Evolutionary conservation across 2,329 filamentous ascomycete species (phyloP).

Genomic region (Diaporthe sp.): DNA sequence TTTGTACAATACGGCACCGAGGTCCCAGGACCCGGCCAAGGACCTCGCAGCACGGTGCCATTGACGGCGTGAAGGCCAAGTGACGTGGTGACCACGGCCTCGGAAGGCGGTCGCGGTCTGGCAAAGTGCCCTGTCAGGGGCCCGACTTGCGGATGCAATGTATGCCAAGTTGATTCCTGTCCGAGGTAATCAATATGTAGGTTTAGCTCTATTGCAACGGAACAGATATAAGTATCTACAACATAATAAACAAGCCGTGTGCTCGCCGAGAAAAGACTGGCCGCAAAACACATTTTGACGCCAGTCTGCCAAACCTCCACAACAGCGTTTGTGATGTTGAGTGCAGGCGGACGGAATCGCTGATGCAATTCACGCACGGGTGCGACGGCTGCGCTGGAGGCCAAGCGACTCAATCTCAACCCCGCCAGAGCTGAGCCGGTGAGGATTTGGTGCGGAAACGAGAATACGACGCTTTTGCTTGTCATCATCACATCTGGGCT

Average conservation of each 20-base stretch:
- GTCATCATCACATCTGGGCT: background rate
- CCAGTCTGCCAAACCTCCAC: background rate
- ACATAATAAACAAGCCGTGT: background rate
- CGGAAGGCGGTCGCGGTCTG: background rate
- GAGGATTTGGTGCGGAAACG: background rate
- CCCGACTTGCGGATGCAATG: background rate
- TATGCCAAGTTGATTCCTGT: background rate
- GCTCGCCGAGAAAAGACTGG: background rate
- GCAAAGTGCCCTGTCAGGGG: background rate
- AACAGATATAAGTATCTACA: background rate
- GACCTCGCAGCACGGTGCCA: background rate
- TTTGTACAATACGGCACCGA: slow-evolving; percentile 2
- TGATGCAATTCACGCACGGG: background rate
- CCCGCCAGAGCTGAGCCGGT: background rate
- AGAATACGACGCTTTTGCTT: background rate
- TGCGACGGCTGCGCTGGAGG: background rate
- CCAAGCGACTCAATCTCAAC: background rate
- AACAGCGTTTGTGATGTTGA: background rate
- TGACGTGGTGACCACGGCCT: background rate
- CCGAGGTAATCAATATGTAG: background rate
- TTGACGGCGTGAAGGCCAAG: background rate
- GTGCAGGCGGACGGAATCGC: background rate
- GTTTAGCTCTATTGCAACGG: background rate
- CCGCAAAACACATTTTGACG: background rate
- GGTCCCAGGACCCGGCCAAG: background rate